Evolutionary conservation across 108 stramenopile species (phyloP).

Genomic region (Cylindrotheca closterium): DNA sequence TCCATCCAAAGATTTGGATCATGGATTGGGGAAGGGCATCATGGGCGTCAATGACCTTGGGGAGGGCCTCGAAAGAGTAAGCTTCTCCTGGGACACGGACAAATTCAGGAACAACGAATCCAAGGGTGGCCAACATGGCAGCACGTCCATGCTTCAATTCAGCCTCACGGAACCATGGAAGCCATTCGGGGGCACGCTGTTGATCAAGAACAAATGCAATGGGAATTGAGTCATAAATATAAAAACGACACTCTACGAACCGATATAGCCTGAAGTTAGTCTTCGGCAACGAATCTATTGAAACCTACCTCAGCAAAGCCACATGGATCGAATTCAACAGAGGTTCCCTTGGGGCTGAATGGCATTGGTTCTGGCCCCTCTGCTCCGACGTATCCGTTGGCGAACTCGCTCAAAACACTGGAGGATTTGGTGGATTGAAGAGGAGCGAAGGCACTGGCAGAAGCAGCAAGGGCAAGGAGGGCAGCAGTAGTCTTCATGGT

Average conservation of each 20-base stretch:
- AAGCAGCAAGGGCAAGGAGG: constrained; percentile 56
- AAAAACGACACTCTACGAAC: constrained; percentile 5
- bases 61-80: constrained; percentile 79
- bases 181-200: constrained; percentile 29
- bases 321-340: constrained; percentile 62
- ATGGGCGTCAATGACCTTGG: constrained; percentile 79
- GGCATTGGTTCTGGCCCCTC: constrained; percentile 64
- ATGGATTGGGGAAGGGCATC: constrained; percentile 71
- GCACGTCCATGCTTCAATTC: constrained; percentile 86
- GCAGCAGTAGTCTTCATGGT: constrained; percentile 64
- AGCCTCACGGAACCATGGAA: constrained; percentile 87
- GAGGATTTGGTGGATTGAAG: constrained; percentile 23
- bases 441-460: constrained; percentile 69
- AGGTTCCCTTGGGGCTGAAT: constrained; percentile 33
- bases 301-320: constrained; percentile 65
- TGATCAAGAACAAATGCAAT: neutral
- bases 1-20: constrained; percentile 73
- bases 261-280: too few species aligned
- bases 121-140: constrained; percentile 88
- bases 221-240: too few species aligned
- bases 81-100: constrained; percentile 85
- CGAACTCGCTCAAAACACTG: constrained; percentile 52
- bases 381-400: constrained; percentile 55
- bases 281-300: too few species aligned
- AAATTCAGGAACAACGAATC: constrained; percentile 83